A percentile compares a stretch with the other conserved stretches of the same genome.
Evolutionary conservation across 352 stramenopile species (phyloP).

Genomic region (Aphanomyces invadans): DNA sequence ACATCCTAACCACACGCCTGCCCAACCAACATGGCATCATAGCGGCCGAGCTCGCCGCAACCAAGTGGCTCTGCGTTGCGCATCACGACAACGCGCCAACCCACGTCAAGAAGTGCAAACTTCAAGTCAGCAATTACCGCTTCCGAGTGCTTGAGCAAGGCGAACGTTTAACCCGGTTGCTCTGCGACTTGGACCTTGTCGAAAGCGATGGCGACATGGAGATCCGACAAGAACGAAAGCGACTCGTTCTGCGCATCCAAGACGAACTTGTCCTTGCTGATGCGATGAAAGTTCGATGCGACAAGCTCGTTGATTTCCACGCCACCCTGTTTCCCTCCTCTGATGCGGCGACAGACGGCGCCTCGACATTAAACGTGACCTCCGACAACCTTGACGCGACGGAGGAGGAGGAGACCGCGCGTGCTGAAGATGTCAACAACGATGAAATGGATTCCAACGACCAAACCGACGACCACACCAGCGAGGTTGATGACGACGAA

Average conservation of each 20-base stretch:
- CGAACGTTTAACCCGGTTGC: conserved; percentile 49
- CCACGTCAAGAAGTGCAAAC: conserved; percentile 2
- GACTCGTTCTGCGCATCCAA: conserved; percentile 44
- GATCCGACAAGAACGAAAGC: conserved; percentile 49
- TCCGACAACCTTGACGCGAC: too few relatives aligned
- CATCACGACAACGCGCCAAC: not conserved
- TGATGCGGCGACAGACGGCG: too few relatives aligned
- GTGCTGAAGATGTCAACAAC: too few relatives aligned
- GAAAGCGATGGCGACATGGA: conserved; percentile 45
- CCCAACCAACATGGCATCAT: not conserved
- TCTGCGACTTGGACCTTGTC: conserved; percentile 54
- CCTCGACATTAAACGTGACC: too few relatives aligned
- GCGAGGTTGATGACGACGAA: not conserved
- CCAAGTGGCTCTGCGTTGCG: not conserved
- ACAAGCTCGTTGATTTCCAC: not conserved
- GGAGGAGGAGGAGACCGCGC: too few relatives aligned
- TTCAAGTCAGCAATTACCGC: conserved; percentile 46
- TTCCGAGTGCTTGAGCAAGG: conserved; percentile 51
- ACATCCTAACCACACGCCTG: conserved; percentile 2
- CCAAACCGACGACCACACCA: not conserved
- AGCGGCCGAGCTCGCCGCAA: not conserved
- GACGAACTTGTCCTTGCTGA: conserved; percentile 39
- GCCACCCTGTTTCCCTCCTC: not conserved
- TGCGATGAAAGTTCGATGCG: not conserved
- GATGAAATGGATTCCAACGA: not conserved